Percentiles rank a stretch among this genome's conserved stretches.
Evolutionary conservation across 164 flowering plant species (phyloP).

Genomic region (Taxillus chinensis): DNA sequence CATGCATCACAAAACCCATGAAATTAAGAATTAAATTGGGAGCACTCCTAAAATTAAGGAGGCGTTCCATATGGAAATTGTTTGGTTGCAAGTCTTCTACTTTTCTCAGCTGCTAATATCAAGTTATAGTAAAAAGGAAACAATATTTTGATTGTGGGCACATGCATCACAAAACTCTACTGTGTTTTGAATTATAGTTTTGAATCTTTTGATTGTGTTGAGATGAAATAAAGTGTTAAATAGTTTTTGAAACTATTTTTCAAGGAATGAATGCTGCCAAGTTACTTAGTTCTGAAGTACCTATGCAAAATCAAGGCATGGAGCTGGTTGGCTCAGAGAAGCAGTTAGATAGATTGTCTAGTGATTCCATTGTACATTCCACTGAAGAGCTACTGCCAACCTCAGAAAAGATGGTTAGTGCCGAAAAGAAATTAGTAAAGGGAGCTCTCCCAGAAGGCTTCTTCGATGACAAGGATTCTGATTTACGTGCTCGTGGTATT

Average conservation of each 20-base stretch:
- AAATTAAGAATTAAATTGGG: no score
- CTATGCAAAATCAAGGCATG: slow-evolving; percentile 13
- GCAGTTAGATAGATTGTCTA: slow-evolving; percentile 13
- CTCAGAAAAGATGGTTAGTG: slow-evolving; percentile 12
- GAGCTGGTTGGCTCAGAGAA: slow-evolving; percentile 7
- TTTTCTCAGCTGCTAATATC: background rate
- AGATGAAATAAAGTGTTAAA: no score
- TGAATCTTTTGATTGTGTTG: background rate
- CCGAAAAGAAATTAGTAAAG: slow-evolving; percentile 45
- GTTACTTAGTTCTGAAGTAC: slow-evolving; percentile 6
- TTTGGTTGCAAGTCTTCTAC: background rate
- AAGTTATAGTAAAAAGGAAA: no score
- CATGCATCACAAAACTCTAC: no score
- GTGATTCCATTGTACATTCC: slow-evolving; percentile 10
- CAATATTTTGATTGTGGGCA: no score
- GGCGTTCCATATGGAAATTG: no score
- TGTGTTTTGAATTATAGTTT: no score
- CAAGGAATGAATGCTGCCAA: slow-evolving; percentile 6
- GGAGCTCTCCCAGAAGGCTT: slow-evolving; percentile 88
- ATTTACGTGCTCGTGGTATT: slow-evolving; percentile 89
- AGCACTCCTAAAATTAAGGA: no score
- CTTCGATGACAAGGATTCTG: slow-evolving; percentile 92
- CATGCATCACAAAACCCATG: no score
- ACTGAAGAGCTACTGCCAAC: slow-evolving; percentile 13
- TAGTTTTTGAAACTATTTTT: no score